These are phyloP conservation scores for Calonectria fujianensis DNA, from an alignment of 2,329 filamentous ascomycete species.

Conservation along the genomic window DNA sequence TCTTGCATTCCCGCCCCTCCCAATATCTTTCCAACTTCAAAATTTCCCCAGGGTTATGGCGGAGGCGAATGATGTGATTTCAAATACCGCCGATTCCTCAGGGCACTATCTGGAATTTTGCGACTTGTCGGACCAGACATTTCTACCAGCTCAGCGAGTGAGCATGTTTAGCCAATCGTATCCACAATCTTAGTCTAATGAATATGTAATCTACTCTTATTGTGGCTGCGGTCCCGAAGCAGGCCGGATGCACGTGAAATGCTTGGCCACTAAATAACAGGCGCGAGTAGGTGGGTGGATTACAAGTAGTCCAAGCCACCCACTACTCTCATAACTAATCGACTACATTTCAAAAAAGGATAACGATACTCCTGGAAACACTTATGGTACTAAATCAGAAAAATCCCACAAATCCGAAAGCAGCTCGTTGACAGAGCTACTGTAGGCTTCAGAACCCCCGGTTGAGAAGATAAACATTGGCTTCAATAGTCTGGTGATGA, in stretches of 20 bases:
- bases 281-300: no score
- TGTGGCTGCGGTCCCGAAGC: no score
- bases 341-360: no score
- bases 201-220: background rate
- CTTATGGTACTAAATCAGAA: no score
- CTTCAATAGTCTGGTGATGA: background rate
- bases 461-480: background rate
- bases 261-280: no score
- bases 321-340: no score
- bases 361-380: no score
- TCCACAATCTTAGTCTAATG: background rate
- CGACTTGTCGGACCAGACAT: constrained; percentile 26
- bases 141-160: constrained; percentile 25
- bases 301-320: no score
- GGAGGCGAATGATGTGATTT: background rate
- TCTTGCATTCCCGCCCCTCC: constrained; percentile 31
- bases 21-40: constrained; percentile 31
- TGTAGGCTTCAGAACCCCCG: background rate
- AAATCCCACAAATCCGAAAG: background rate
- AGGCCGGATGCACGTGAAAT: no score
- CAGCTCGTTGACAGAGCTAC: background rate
- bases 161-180: constrained; percentile 29
- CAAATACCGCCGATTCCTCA: background rate
- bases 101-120: constrained; percentile 26
- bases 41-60: background rate